Base-by-base conservation (phyloP, 192 early-diverging fungal genomes). In the Helicostylum pulchrum region DNA sequence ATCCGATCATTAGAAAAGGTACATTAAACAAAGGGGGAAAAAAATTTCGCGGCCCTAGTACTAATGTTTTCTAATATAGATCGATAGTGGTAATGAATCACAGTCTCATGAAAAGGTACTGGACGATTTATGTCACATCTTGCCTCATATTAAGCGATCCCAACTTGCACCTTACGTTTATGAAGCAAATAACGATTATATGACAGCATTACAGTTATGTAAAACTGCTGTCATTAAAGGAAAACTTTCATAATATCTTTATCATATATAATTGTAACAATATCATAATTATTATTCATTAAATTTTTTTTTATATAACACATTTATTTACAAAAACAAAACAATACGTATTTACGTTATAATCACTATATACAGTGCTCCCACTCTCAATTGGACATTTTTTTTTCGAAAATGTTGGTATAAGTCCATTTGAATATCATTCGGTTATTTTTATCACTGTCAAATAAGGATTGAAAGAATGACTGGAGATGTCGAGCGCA, bases 61-160 rank as follows among this genome's bases (percentile, higher is more conserved):
- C 2, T 34, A 17, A n/a, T 19, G 23, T 31, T 50, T 21, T 48
- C 31, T 50, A 36, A 36, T 44, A 46, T 4, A 62, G 32, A 19
- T 48, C 4, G 46, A 48, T 48, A 48, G 46, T 48, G 17, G 46
- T 17, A 48, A 17, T 14, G 46, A 48, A 48, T 14, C 36, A 39
- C 36, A 48, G 4, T 6, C 9, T 19, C 34, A 45, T 26, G 68
- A 76, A 48, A 74, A 79, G 54, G 71, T 73, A 46, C 43, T 82
- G 51, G 74, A 82, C 58, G 77, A 78, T 34, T 39, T 82, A 47
- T 74, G 80, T 31, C 68, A 75, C 39, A 73, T 82, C 12, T 45
- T 82, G 14, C 73, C 80, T n/a, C 80, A 82, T 70, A 71, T 82
- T 21, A 68, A 79, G 11, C 66, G 78, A 10, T 56, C 72, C 7